Base-by-base conservation (phyloP, 257 asterid genomes). In the Lycium ferocissimum region DNA sequence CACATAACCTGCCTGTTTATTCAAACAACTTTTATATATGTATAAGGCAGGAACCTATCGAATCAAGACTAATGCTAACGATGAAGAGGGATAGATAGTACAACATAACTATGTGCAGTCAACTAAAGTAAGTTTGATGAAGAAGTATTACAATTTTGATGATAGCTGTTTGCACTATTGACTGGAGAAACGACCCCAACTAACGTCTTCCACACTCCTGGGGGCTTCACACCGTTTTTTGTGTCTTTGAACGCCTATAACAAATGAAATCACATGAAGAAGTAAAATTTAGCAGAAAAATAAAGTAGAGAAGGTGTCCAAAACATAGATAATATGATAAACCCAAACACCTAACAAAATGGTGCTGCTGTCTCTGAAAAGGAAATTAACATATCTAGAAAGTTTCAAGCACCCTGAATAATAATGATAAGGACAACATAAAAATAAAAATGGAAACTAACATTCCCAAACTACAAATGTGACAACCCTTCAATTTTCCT, bases 171-270 rank as follows among this genome's bases (percentile, higher is more conserved):
- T 54, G 93, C 83, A 69, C 89, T 86, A 87, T 84, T 87, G 87
- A 89, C 88, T 1, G 93, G 89, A 82, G 97, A 89, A 85, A 93
- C 87, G 40, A 86, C 95, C 83, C 89, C 92, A 12, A 79, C 80
- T 91, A 95, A 89, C 40, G 99, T 96, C 92, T 90, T 90, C 94
- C 90, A 94, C 26, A 94, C 91, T 78, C 99, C 98, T 18, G 95
- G 96, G 79, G 98, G 95, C 81, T 87, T 93, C 76, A 80, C 90
- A 79, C 92, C 93, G 86, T 89, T 89, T 84, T 87, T 89, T 62
- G 86, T 87, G 82, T 92, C 93, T 85, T 92, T 93, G 87, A 93
- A 96, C 58, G 97, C 97, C 98, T 96, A 85, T 71, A 8, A 81
- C 20, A 57, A 63, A 59, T 47, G 57, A 84, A 86, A 37, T 66